Conservation (phyloP, 805 yeast species). For the Yarrowia keelungensis region DNA sequence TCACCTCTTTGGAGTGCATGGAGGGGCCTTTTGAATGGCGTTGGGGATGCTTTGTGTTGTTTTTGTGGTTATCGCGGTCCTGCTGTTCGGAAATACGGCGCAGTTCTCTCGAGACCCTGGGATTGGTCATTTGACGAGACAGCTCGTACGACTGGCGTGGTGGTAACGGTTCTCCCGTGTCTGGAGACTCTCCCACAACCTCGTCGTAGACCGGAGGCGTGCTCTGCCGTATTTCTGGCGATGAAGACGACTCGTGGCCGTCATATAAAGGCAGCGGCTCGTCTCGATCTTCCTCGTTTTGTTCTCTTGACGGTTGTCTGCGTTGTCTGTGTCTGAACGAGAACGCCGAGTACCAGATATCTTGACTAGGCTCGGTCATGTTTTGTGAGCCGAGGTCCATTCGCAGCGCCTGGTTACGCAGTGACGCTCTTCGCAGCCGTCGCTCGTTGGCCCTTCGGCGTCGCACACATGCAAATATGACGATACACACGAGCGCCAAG, state of each 20-base stretch:
- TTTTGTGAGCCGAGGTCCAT: constrained; percentile 22
- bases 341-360: constrained; percentile 35
- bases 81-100: background rate
- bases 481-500: constrained; percentile 24
- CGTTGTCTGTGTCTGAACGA: constrained; percentile 33
- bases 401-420: constrained; percentile 31
- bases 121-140: constrained; percentile 23
- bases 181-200: constrained; percentile 17
- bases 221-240: constrained; percentile 25
- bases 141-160: background rate
- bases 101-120: constrained; percentile 3
- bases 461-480: constrained; percentile 24
- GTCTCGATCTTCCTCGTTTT: constrained; percentile 1
- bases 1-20: constrained; percentile 28
- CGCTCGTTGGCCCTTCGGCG: constrained; percentile 25
- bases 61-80: background rate
- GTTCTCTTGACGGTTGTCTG: background rate
- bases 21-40: constrained; percentile 20
- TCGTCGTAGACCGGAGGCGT: constrained; percentile 35
- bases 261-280: constrained; percentile 31
- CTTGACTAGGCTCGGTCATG: constrained; percentile 14
- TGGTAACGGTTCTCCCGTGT: background rate
- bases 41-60: constrained; percentile 9
- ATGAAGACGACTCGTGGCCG: constrained; percentile 25
- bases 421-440: constrained; percentile 12